These are phyloP conservation scores for Gnetum montanum DNA, from an alignment of 75 land plant species.

Conservation along the genomic window DNA sequence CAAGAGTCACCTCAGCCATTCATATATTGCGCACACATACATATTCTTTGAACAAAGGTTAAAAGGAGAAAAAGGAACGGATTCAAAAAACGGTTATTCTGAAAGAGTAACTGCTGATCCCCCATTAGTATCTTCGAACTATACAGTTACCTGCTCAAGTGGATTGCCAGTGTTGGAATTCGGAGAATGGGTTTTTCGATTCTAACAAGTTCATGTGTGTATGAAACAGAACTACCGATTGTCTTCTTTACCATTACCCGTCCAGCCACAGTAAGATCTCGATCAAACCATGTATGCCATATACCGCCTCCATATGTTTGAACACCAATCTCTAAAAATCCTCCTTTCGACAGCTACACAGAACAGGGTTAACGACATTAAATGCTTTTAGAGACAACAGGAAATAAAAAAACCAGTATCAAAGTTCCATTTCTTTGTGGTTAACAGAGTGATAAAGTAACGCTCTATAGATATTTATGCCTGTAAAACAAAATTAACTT, in stretches of 20 bases:
- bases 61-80: no score
- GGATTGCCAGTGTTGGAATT: slow-evolving; percentile 91
- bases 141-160: slow-evolving; percentile 68
- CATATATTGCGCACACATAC: no score
- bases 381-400: neutral
- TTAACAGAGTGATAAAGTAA: no score
- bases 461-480: no score
- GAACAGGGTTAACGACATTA: neutral
- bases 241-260: slow-evolving; percentile 55
- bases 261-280: slow-evolving; percentile 91
- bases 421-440: no score
- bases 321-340: slow-evolving; percentile 91
- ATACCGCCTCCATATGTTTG: slow-evolving; percentile 93
- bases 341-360: slow-evolving; percentile 70
- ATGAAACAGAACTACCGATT: slow-evolving; percentile 39
- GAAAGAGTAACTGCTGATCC: no score
- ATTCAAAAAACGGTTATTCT: no score
- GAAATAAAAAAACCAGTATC: no score
- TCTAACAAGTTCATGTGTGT: slow-evolving; percentile 72
- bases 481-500: no score
- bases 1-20: no score
- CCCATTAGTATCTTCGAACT: no score
- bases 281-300: slow-evolving; percentile 99
- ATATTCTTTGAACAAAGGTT: no score
- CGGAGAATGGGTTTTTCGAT: slow-evolving; percentile 79